These are phyloP conservation scores for Vicia sativa DNA, from an alignment of 306 rosid species.

Conservation along the genomic window DNA sequence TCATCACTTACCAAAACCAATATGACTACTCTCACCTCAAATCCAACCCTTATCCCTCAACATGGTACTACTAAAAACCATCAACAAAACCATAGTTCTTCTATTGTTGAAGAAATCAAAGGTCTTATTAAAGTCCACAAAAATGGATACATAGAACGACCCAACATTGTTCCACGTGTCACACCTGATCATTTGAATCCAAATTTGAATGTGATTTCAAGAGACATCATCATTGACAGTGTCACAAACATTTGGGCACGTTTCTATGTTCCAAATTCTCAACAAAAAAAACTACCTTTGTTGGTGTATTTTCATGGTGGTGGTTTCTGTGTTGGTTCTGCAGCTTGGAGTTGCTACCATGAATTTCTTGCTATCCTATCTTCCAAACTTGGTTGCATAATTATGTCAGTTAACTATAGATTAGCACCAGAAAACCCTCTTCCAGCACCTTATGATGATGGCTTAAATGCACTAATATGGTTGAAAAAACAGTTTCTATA, in stretches of 20 bases:
- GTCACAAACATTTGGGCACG: constrained; percentile 68
- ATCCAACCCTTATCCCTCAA: constrained; percentile 44
- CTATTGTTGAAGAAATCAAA: constrained; percentile 64
- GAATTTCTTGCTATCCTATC: constrained; percentile 64
- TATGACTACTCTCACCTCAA: constrained; percentile 55
- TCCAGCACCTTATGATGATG: constrained; percentile 88
- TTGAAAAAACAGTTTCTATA: constrained; percentile 52
- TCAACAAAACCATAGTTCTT: constrained; percentile 34
- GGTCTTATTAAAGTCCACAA: constrained; percentile 72
- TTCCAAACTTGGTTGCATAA: constrained; percentile 48
- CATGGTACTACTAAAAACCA: constrained; percentile 35
- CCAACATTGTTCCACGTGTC: constrained; percentile 65
- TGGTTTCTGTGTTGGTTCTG: constrained; percentile 88
- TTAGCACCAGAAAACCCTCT: constrained; percentile 91
- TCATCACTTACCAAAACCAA: constrained; percentile 38
- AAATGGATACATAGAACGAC: constrained; percentile 72
- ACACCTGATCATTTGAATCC: constrained; percentile 40
- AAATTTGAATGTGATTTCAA: constrained; percentile 54
- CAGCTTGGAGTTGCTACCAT: constrained; percentile 88
- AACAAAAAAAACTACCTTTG: constrained; percentile 56
- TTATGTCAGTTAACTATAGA: constrained; percentile 77
- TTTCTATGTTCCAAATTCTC: constrained; percentile 60
- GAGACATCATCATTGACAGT: constrained; percentile 64
- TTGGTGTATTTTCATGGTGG: constrained; percentile 89
- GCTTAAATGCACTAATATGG: constrained; percentile 63